Base-by-base conservation (phyloP, 2,329 filamentous ascomycete genomes). In the Diplodia corticola region DNA sequence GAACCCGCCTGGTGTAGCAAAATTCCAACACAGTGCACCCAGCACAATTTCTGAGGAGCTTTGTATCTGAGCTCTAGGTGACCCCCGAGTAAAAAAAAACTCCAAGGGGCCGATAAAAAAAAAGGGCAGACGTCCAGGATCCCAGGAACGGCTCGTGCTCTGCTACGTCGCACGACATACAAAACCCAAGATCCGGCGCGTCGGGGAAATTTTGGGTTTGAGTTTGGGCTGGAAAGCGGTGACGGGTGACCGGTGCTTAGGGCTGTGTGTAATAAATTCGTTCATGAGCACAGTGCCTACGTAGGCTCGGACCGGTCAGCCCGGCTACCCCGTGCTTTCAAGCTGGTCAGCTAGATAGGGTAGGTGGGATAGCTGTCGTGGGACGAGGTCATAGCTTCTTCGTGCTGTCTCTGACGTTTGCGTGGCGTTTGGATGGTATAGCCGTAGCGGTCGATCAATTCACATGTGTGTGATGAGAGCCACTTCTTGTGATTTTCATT, bases 331-430 rank as follows among this genome's bases (percentile, higher is more conserved):
- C 40, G 40, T n/a, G 40, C 40, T 44, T 44, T 20, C 40, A 44
- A 44, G 40, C 40, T 20, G 40, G 17, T 5, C n/a, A 20, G 40
- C 40, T 44, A 7, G 3, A 20, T n/a, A 44, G 40, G n/a, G n/a
- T 20, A 44, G 17, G 40, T 44, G 10, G 40, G 40, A 44, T 20
- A 44, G 54, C 35, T 59, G 54, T 17, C 4, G 54, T 59, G 54
- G 24, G 15, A 46, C 54, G 54, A 44, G 40, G 54, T 10, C 54
- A 59, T 59, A 59, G 54, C 54, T 59, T 44, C 54, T n/a, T n/a
- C 40, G 10, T 20, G n/a, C 17, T 44, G 40, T 7, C 7, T 44
- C 17, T 44, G 40, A 44, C n/a, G 40, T 44, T 20, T 44, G 40
- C 40, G 40, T 44, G 40, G 40, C 40, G 40, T 44, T 44, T 44